phyloP scores from a whole-genome alignment of 495 filamentous ascomycete species.

The Talaromyces thailandensis region DNA sequence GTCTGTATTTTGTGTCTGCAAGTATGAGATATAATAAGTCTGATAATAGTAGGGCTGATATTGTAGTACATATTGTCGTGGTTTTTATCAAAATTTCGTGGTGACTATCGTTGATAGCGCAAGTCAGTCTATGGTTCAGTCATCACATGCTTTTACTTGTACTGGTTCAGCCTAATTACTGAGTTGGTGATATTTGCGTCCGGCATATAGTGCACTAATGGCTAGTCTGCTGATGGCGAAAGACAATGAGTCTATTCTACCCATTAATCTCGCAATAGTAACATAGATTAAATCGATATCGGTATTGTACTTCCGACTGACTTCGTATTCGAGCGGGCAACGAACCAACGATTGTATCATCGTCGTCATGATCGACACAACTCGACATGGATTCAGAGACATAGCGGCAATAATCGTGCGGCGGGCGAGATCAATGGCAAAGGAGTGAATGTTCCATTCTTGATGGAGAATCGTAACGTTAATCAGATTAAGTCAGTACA shows the following conservation, averaged over 20 bases:
- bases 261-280: not conserved
- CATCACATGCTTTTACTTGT: not conserved
- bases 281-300: not conserved
- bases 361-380: not conserved
- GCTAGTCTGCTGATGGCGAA: not conserved
- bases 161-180: not conserved
- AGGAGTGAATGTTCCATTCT: not conserved
- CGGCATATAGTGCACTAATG: not conserved
- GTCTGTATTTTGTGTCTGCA: no score
- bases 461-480: not conserved
- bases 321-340: not conserved
- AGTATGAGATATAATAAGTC: no score
- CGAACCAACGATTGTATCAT: not conserved
- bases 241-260: not conserved
- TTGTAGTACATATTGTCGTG: no score
- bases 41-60: no score
- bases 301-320: not conserved
- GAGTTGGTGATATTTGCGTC: no score
- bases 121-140: not conserved
- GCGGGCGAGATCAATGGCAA: not conserved
- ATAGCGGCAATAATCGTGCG: not conserved
- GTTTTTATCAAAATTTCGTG: no score
- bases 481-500: not conserved
- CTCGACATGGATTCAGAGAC: not conserved
- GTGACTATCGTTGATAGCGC: not conserved